Evolutionary conservation across 2,329 filamentous ascomycete species (phyloP).

Genomic region (Cytospora leucostoma): DNA sequence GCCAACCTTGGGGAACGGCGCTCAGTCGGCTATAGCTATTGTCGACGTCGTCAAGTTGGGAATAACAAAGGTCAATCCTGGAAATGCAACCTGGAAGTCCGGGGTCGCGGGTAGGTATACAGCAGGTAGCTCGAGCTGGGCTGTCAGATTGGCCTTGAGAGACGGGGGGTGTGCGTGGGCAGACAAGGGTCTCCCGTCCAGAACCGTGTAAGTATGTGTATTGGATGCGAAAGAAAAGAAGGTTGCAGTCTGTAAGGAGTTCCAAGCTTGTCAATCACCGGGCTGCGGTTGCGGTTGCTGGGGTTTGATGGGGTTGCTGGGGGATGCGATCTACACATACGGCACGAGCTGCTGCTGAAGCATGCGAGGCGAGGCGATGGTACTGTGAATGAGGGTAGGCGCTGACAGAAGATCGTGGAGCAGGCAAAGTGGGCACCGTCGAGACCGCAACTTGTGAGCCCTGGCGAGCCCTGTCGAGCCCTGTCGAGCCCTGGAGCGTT

Average conservation of each 20-base stretch:
- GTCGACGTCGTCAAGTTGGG: not conserved
- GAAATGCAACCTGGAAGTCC: not conserved
- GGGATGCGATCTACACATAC: not conserved
- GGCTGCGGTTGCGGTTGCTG: not conserved
- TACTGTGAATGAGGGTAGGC: not conserved
- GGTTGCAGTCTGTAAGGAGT: slow-evolving; percentile 13
- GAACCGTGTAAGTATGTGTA: not conserved
- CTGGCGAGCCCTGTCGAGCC: not conserved
- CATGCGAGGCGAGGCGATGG: not conserved
- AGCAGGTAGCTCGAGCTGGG: not conserved
- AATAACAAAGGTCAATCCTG: not conserved
- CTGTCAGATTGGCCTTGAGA: not conserved
- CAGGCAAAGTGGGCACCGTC: slow-evolving; percentile 16
- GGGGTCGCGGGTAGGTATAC: not conserved
- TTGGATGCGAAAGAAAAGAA: slow-evolving; percentile 4
- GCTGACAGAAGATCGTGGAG: slow-evolving; percentile 23
- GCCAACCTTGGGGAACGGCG: not conserved
- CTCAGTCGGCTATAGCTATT: not conserved
- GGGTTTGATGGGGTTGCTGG: not conserved
- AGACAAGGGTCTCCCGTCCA: slow-evolving; percentile 1
- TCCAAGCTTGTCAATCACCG: slow-evolving; percentile 5
- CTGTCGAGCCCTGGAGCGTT: no score
- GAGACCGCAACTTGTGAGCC: slow-evolving; percentile 6
- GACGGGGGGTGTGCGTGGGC: no score
- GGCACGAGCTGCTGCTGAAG: not conserved